These are phyloP conservation scores for Candida manassasensis DNA, from an alignment of 805 yeast species.

Conservation along the genomic window DNA sequence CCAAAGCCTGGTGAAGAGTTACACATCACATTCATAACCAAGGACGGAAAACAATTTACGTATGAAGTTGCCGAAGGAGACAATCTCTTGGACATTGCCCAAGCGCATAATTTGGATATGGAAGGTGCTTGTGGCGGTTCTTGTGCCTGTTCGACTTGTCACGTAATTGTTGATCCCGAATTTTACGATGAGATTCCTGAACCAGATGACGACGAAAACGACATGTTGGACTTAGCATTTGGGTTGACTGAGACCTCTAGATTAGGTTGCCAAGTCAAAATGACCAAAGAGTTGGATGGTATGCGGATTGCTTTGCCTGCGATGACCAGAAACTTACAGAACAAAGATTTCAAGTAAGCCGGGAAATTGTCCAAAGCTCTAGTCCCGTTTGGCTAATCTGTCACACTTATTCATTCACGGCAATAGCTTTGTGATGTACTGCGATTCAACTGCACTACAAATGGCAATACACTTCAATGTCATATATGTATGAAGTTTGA, in stretches of 20 bases:
- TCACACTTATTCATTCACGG: too few relatives aligned
- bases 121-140: conserved; percentile 99
- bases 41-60: conserved; percentile 80
- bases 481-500: not conserved
- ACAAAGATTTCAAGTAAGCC: conserved; percentile 68
- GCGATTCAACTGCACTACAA: too few relatives aligned
- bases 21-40: conserved; percentile 78
- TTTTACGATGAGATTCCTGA: conserved; percentile 87
- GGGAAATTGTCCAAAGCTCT: too few relatives aligned
- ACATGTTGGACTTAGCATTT: conserved; percentile 95
- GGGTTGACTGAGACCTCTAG: conserved; percentile 96
- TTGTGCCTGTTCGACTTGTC: conserved; percentile 98
- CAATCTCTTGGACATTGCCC: conserved; percentile 87
- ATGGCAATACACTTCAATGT: too few relatives aligned
- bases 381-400: too few relatives aligned
- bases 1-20: conserved; percentile 93
- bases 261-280: conserved; percentile 87
- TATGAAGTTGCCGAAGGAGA: conserved; percentile 92
- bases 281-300: conserved; percentile 90
- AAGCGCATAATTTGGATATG: conserved; percentile 89
- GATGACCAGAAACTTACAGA: conserved; percentile 90
- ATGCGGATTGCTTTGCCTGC: conserved; percentile 93
- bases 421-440: too few relatives aligned
- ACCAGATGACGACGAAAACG: conserved; percentile 96
- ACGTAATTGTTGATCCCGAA: conserved; percentile 93